Conservation (phyloP, 257 asterid genomes). For the Ilex aquifolium region DNA sequence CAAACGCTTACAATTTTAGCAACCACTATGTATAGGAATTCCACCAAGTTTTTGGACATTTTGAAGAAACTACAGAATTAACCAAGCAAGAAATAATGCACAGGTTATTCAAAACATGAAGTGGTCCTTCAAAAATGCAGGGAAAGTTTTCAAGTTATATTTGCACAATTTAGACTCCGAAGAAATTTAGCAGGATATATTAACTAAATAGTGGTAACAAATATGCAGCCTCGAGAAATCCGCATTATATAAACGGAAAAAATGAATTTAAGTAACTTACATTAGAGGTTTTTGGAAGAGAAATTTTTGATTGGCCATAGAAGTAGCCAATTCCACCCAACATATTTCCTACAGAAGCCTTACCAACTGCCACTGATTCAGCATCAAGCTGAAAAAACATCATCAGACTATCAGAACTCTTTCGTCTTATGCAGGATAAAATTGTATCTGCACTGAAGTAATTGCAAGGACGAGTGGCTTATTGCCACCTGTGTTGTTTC, state of each 20-base stretch:
- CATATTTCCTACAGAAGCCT: constrained; percentile 83
- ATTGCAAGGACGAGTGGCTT: background rate
- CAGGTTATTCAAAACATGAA: too few relatives aligned
- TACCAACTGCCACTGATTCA: constrained; percentile 59
- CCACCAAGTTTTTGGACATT: too few relatives aligned
- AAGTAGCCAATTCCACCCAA: constrained; percentile 97
- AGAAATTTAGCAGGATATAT: too few relatives aligned
- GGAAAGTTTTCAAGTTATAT: too few relatives aligned
- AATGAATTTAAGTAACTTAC: constrained; percentile 39
- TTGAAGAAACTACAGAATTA: too few relatives aligned
- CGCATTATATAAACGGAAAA: background rate
- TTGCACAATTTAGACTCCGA: too few relatives aligned
- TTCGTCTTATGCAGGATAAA: background rate
- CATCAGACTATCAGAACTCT: constrained; percentile 15
- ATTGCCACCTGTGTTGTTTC: background rate
- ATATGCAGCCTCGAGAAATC: too few relatives aligned
- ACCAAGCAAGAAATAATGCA: too few relatives aligned
- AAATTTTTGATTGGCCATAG: constrained; percentile 87
- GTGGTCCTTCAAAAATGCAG: too few relatives aligned
- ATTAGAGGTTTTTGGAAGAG: constrained; percentile 49
- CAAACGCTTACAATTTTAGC: too few relatives aligned
- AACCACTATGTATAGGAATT: too few relatives aligned
- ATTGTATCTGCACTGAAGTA: background rate
- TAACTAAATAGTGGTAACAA: too few relatives aligned
- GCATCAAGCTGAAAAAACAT: constrained; percentile 58